Percentiles rank a stretch among this genome's conserved stretches.
Evolutionary conservation across 345 rosid genomes (phyloP).

Genomic region (Camelina sativa): DNA sequence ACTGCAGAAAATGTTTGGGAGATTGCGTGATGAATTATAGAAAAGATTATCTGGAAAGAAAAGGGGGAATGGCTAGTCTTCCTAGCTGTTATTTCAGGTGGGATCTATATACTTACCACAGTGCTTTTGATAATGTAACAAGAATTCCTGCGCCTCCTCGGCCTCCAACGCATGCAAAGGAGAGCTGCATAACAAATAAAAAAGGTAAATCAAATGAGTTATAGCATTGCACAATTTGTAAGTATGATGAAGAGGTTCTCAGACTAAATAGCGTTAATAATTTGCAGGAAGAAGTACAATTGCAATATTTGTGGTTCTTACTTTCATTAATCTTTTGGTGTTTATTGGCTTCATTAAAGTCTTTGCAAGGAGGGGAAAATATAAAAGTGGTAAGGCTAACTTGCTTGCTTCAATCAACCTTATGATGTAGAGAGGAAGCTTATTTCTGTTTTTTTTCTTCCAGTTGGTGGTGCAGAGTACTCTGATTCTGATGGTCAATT

Average conservation of each 20-base stretch:
- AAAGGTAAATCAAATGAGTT: constrained; percentile 2
- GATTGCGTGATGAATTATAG: not conserved
- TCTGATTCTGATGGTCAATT: constrained; percentile 15
- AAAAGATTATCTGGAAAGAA: constrained; percentile 24
- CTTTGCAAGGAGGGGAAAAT: not conserved
- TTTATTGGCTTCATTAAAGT: not conserved
- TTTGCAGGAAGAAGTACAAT: constrained; percentile 18
- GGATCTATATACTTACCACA: constrained; percentile 42
- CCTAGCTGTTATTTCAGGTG: constrained; percentile 54
- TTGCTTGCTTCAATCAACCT: not conserved
- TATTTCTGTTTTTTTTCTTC: not conserved
- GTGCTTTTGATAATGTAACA: constrained; percentile 4
- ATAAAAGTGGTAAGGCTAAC: not conserved
- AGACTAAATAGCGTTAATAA: not conserved
- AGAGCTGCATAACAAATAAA: not conserved
- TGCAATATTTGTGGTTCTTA: constrained; percentile 21
- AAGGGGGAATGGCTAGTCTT: constrained; percentile 46
- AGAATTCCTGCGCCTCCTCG: constrained; percentile 23
- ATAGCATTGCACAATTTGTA: not conserved
- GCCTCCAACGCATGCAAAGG: not conserved
- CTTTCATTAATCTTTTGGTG: not conserved
- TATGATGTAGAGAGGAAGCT: not conserved
- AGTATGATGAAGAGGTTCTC: not conserved
- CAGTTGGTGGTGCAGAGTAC: constrained; percentile 2
- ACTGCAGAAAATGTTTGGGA: constrained; percentile 41